Conservation (phyloP, 1,284 basidiomycete species). For the Rhodotorula sp. region DNA sequence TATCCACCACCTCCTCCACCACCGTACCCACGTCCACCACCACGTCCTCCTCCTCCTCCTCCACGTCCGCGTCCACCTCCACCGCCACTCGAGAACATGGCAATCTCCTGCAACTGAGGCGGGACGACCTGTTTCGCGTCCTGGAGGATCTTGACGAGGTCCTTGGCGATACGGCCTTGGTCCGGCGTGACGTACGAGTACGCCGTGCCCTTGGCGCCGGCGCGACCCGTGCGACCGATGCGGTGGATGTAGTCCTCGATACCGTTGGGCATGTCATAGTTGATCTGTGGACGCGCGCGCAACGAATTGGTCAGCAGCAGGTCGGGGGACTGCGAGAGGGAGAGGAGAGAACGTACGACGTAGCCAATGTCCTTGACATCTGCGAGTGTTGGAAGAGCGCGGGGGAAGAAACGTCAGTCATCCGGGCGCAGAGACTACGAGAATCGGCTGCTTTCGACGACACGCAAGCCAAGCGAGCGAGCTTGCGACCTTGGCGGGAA, state of each 20-base stretch:
- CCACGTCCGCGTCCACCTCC: conserved; percentile 55
- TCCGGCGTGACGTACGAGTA: conserved; percentile 83
- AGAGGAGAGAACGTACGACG: conserved; percentile 22
- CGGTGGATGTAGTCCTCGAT: conserved; percentile 70
- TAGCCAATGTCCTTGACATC: conserved; percentile 42
- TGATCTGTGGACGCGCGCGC: conserved; percentile 18
- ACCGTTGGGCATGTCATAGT: conserved; percentile 36
- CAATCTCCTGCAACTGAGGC: conserved; percentile 90
- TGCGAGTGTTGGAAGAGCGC: neutral
- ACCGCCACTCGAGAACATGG: conserved; percentile 64
- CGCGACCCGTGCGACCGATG: conserved; percentile 73
- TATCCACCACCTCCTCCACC: conserved; percentile 33
- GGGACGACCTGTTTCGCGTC: conserved; percentile 89
- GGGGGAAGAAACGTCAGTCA: neutral
- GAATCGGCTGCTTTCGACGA: neutral
- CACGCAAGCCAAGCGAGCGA: neutral
- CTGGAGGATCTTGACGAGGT: conserved; percentile 80
- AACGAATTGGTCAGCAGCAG: neutral
- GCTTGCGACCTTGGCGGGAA: neutral
- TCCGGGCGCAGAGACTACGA: too few relatives aligned
- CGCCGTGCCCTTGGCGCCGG: conserved; percentile 72
- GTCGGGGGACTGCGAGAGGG: neutral
- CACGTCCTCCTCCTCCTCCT: conserved; percentile 46
- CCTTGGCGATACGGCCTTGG: conserved; percentile 64
- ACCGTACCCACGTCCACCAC: conserved; percentile 38